Evolutionary conservation across 306 rosid species (phyloP).

Genomic region (Acacia crassicarpa): DNA sequence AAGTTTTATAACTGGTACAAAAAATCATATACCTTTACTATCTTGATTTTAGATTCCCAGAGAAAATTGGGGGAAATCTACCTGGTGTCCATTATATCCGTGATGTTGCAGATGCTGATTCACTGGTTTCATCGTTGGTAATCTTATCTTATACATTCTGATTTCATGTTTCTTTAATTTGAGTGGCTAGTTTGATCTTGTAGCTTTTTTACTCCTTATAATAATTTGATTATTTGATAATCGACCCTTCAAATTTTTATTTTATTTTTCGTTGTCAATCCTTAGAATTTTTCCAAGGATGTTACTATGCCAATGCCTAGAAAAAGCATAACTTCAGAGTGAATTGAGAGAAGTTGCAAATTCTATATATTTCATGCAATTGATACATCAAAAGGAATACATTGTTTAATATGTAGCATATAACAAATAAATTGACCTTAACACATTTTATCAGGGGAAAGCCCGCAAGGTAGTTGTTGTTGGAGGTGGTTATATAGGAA

Average conservation of each 20-base stretch:
- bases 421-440: conserved; percentile 3
- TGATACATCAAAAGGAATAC: conserved; percentile 17
- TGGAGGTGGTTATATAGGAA: conserved; percentile 97
- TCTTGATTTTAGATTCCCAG: conserved; percentile 68
- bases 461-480: conserved; percentile 78
- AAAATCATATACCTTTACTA: conserved; percentile 28
- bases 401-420: neutral
- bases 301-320: conserved; percentile 6
- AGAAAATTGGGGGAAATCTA: conserved; percentile 85
- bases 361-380: conserved; percentile 12
- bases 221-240: conserved; percentile 21
- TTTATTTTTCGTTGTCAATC: neutral
- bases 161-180: conserved; percentile 15
- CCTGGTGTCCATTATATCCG: conserved; percentile 92
- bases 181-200: neutral
- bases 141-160: conserved; percentile 19
- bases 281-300: neutral
- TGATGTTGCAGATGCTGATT: conserved; percentile 91
- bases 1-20: conserved; percentile 23
- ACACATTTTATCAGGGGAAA: conserved; percentile 52
- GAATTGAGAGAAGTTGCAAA: conserved; percentile 21
- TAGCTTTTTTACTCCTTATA: neutral
- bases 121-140: conserved; percentile 75
- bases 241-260: conserved; percentile 5
- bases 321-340: conserved; percentile 17